phyloP scores from a whole-genome alignment of 73 alveolate species.

The Paramecium octaurelia region DNA sequence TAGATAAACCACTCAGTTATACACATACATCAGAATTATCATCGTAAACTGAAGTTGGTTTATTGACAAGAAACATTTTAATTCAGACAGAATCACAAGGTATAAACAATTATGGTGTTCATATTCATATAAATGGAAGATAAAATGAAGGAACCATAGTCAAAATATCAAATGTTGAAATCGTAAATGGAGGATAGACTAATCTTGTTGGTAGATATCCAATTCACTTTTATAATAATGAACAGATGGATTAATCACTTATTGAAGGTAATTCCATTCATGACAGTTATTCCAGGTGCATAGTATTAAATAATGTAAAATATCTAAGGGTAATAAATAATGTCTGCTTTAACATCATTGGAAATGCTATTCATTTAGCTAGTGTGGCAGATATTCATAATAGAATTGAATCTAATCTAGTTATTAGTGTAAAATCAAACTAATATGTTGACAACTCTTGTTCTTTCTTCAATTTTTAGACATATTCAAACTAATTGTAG shows the following conservation, averaged over 20 bases:
- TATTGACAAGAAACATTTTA: constrained; percentile 74
- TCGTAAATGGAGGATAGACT: constrained; percentile 81
- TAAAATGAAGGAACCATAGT: constrained; percentile 67
- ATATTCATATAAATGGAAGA: constrained; percentile 69
- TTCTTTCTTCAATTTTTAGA: background rate
- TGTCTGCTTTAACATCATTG: constrained; percentile 76
- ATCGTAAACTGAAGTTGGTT: constrained; percentile 84
- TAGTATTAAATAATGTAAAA: constrained; percentile 77
- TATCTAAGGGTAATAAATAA: constrained; percentile 69
- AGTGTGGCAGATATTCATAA: constrained; percentile 82
- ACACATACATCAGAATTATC: background rate
- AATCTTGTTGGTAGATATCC: constrained; percentile 85
- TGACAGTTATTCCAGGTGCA: constrained; percentile 76
- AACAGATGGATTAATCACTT: constrained; percentile 72
- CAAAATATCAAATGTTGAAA: constrained; percentile 72
- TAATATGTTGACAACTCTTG: constrained; percentile 8
- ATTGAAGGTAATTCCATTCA: constrained; percentile 78
- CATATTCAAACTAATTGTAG: constrained; percentile 14
- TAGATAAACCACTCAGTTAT: background rate
- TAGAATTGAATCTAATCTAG: constrained; percentile 72
- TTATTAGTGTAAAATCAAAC: constrained; percentile 47
- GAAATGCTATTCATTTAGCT: constrained; percentile 84
- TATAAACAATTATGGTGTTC: constrained; percentile 72
- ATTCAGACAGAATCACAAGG: constrained; percentile 71
- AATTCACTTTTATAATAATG: constrained; percentile 80